These are phyloP conservation scores for Debaryomyces psychrophilus DNA, from an alignment of 1,139 yeast genomes.

Conservation along the genomic window DNA sequence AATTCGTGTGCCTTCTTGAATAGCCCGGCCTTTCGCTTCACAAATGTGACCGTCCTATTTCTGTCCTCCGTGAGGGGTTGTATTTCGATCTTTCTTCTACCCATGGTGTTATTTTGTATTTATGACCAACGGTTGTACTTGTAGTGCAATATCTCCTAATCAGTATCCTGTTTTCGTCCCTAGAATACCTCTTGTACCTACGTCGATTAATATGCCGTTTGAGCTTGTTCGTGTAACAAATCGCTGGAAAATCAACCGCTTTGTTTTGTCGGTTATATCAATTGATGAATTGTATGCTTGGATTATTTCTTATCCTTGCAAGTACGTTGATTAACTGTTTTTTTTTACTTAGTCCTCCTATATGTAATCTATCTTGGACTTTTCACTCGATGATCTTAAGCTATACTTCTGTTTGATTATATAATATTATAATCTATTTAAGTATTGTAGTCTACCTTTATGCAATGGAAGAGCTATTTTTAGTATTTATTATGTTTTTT, in stretches of 20 bases:
- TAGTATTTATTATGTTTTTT: slow-evolving; percentile 4
- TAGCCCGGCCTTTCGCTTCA: slow-evolving; percentile 91
- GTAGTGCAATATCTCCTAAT: neutral
- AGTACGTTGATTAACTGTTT: neutral
- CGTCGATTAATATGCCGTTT: neutral
- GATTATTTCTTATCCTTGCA: neutral
- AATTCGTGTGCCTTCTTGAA: slow-evolving; percentile 96
- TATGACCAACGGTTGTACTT: too few relatives aligned
- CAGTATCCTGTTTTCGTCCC: neutral
- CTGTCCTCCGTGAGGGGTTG: slow-evolving; percentile 90
- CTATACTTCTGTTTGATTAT: neutral
- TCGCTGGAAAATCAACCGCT: too few relatives aligned
- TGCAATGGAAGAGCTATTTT: slow-evolving; percentile 9
- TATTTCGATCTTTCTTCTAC: slow-evolving; percentile 94
- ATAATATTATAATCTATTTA: neutral
- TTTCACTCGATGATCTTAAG: neutral
- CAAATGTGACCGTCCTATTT: slow-evolving; percentile 85
- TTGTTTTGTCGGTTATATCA: neutral
- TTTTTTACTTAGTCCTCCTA: neutral
- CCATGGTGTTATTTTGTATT: slow-evolving; percentile 57
- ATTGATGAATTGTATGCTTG: neutral
- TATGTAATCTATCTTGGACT: neutral
- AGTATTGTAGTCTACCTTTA: neutral
- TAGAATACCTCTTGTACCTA: neutral
- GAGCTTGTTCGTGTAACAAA: too few relatives aligned